A percentile compares a stretch with the other conserved stretches of the same genome.
Conservation (phyloP, 83 land plant genomes). For the Larix sibirica region DNA sequence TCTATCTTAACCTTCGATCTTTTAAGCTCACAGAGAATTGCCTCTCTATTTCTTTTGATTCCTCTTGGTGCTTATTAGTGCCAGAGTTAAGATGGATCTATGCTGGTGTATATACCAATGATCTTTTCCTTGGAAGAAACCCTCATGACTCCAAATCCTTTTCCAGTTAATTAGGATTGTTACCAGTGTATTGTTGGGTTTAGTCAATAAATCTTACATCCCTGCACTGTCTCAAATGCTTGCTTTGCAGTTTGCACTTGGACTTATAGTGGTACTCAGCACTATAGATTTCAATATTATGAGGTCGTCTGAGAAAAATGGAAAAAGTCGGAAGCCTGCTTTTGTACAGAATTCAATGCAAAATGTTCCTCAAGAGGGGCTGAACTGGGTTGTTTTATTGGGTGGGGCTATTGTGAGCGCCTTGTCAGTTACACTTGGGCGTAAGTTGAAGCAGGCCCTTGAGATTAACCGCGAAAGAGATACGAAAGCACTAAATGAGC, state of each 20-base stretch:
- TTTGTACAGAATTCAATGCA: background rate
- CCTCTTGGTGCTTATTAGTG: too few relatives aligned
- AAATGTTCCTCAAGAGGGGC: slow-evolving; percentile 25
- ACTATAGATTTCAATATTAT: background rate
- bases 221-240: background rate
- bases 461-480: background rate
- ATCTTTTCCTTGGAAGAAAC: background rate
- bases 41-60: too few relatives aligned
- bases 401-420: slow-evolving; percentile 65
- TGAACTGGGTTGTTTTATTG: slow-evolving; percentile 60
- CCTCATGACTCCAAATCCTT: background rate
- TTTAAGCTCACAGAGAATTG: too few relatives aligned
- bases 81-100: too few relatives aligned
- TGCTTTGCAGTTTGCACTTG: background rate
- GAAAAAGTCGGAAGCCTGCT: background rate
- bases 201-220: background rate
- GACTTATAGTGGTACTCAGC: background rate
- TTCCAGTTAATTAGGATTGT: background rate
- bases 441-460: slow-evolving; percentile 38
- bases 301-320: slow-evolving; percentile 10
- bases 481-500: background rate
- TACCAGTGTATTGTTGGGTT: background rate
- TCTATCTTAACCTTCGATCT: too few relatives aligned
- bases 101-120: background rate
- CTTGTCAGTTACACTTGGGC: slow-evolving; percentile 47